These are phyloP conservation scores for Neurospora sp. DNA, from an alignment of 495 filamentous ascomycete genomes.

Conservation along the genomic window DNA sequence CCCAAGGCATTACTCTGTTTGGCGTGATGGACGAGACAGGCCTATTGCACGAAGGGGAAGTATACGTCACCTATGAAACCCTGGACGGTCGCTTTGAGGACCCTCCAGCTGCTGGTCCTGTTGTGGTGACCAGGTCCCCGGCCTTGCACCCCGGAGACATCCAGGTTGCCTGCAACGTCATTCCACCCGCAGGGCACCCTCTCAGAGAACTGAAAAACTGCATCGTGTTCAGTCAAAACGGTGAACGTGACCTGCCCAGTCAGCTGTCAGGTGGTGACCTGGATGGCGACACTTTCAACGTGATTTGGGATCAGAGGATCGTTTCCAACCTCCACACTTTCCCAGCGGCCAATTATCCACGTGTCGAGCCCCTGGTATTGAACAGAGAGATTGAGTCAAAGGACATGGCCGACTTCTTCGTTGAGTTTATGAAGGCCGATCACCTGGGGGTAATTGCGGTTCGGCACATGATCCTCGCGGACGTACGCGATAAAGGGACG, in stretches of 20 bases:
- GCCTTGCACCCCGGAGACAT: conserved; percentile 75
- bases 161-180: conserved; percentile 45
- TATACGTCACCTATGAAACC: conserved; percentile 47
- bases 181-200: conserved; percentile 48
- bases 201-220: conserved; percentile 54
- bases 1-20: conserved; percentile 59
- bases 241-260: conserved; percentile 63
- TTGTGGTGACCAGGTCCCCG: conserved; percentile 60
- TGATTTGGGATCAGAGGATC: conserved; percentile 55
- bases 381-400: conserved; percentile 38
- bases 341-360: conserved; percentile 57
- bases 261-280: conserved; percentile 72
- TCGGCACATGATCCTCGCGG: conserved; percentile 58
- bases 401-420: conserved; percentile 71
- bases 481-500: conserved; percentile 44
- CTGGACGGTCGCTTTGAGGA: conserved; percentile 10
- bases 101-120: conserved; percentile 11
- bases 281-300: conserved; percentile 69
- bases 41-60: conserved; percentile 48
- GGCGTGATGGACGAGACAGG: conserved; percentile 80
- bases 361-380: conserved; percentile 43
- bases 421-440: conserved; percentile 72
- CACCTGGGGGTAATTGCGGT: conserved; percentile 59
- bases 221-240: conserved; percentile 65
- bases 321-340: conserved; percentile 27